Evolutionary conservation across 2,329 filamentous ascomycete species (phyloP), one percentile per base, ranked within the genome.

Genomic region (Fusarium sp.): DNA sequence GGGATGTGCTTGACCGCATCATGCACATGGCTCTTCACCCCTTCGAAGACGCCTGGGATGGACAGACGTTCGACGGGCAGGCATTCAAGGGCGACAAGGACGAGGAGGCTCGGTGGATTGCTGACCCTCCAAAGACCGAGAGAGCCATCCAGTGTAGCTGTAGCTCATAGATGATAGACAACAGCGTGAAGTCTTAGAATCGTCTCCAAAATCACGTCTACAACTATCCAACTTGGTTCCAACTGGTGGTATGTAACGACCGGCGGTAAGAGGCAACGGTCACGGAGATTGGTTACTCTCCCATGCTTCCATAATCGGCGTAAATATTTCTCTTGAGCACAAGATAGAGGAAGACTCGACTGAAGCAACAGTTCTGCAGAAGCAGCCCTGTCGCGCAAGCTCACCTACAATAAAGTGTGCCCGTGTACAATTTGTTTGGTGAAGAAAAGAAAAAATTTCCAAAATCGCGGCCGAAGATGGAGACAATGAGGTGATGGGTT

Each of bases 131-230:
- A 0, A 89, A 86, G 77, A 85, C 85, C 49, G 89, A 90, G 79
- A 87, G 93, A 71, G 92, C 91, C 33, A 89, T 97, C 87, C 95
- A 97, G 83, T 98, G 96, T 79, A 97, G 93, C 77, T 99, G 96
- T 81, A 97, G 93, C 78, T 97, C 95, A 23, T 97, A 83, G 57
- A 63, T 23, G 18, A 31, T 23, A 67, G 18, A 68, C 23, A 23
- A 34, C 13, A 11, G 27, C 16, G n/a, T 10, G 44, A 9, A 36
- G 23, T 29, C 23, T 42, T 18, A 62, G 42, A 27, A 23, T 36
- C 25, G n/a, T 16, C 20, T 44, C 34, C n/a, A 8, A 2, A 8
- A 34, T 46, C 13, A 55, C 11, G 9, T 69, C 23, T 69, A 69
- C 62, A 23, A 46, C 61, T 70, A 61, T 51, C 8, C 44, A 67